These are phyloP conservation scores for Xylaria sp. DNA, from an alignment of 2,329 filamentous ascomycete genomes.

Conservation along the genomic window DNA sequence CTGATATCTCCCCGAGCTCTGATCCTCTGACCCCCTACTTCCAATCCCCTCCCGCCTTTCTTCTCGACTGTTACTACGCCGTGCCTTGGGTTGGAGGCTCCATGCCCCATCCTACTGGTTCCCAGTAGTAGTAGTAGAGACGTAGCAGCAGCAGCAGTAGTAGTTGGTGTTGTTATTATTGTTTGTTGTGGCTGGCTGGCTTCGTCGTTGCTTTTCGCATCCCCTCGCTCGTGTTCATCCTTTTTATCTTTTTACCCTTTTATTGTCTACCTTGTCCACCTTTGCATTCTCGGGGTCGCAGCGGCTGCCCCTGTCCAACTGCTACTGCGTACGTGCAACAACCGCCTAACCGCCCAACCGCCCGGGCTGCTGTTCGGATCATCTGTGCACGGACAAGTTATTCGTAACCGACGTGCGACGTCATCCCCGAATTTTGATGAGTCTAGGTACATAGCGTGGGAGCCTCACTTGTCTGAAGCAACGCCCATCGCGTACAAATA, in stretches of 20 bases:
- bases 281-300: conserved; percentile 4
- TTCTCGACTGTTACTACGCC: conserved; percentile 3
- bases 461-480: conserved; percentile 30
- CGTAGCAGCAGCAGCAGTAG: too few species aligned
- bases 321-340: too few species aligned
- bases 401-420: conserved; percentile 19
- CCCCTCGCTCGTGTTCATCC: background rate
- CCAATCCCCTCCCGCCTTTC: conserved; percentile 10
- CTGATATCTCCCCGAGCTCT: conserved; percentile 21
- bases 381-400: conserved; percentile 21
- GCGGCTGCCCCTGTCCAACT: conserved; percentile 13
- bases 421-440: conserved; percentile 24
- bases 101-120: background rate
- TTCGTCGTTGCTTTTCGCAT: conserved; percentile 18
- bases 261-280: conserved; percentile 3
- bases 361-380: conserved; percentile 7
- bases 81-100: background rate
- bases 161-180: background rate
- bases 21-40: conserved; percentile 9
- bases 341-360: background rate
- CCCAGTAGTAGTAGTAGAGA: background rate
- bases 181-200: conserved; percentile 7
- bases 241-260: background rate
- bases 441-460: conserved; percentile 1
- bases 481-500: conserved; percentile 14